Conservation (phyloP, 2,329 filamentous ascomycete species). For the Phaeosphaeria sp. region DNA sequence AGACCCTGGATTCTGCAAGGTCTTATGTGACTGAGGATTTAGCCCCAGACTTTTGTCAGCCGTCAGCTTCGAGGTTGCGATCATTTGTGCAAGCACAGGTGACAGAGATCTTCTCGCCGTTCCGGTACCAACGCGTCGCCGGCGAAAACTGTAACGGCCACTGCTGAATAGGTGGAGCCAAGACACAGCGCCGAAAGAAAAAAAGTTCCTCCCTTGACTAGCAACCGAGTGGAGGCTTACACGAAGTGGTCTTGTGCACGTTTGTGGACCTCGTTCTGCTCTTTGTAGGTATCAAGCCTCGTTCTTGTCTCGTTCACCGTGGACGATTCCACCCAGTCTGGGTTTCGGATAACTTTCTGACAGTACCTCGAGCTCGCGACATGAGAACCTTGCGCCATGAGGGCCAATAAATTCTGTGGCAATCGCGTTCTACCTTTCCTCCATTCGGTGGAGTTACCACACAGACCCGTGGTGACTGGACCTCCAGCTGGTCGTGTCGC, state of each 20-base stretch:
- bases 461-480: not conserved
- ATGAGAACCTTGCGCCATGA: not conserved
- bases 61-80: not conserved
- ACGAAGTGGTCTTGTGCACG: not conserved
- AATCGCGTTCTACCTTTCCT: not conserved
- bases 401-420: not conserved
- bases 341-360: not conserved
- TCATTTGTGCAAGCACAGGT: conserved; percentile 2
- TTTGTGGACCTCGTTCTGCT: not conserved
- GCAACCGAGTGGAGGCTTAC: not conserved
- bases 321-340: not conserved
- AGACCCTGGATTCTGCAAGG: conserved; percentile 35
- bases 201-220: not conserved
- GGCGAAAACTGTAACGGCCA: conserved; percentile 1
- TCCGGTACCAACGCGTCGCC: not conserved
- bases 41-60: conserved; percentile 23
- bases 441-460: not conserved
- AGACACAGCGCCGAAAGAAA: not conserved
- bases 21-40: conserved; percentile 27
- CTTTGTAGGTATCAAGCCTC: not conserved
- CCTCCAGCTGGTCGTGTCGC: not conserved
- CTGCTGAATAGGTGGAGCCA: not conserved
- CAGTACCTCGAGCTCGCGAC: not conserved
- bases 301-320: not conserved
- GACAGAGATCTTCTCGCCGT: not conserved